Evolutionary conservation across 2,329 filamentous ascomycete genomes (phyloP), one percentile per base, ranked within the genome.

Genomic region (Alternaria arbusti): DNA sequence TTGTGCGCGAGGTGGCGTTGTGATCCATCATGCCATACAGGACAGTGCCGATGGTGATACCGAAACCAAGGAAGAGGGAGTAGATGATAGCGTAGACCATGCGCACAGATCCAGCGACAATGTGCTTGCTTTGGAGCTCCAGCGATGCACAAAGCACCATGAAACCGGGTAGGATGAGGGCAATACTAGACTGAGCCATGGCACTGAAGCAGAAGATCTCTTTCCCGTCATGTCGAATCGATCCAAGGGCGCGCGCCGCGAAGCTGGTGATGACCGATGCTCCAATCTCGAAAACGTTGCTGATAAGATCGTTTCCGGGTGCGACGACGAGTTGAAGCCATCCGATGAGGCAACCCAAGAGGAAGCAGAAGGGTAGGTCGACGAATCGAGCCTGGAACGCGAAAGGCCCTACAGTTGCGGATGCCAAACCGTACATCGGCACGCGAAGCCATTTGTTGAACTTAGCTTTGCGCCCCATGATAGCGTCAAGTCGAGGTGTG

Each of bases 371-470:
- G 0, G 92, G 92, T 62, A 96, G 82, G 75, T 96, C 93, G 71
- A 95, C 90, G 44, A 90, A 87, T 4, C 92, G 87, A 3, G 91
- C 91, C 59, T 89, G 84, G 74, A 96, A 96, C 4, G 91, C 92
- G 72, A 96, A 96, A 0, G 92, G 92, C 0, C 91, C 92, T 1
- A 96, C 92, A 7, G 85, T 87, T 0, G 89, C 90, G 12, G 91
- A 93, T 2, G 93, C 92, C 6, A 94, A 80, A 0, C 93, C 93
- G 69, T 93, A 94, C 30, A 93, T 81, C 1, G 89, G 78, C 1
- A 96, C 88, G 6, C 82, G 75, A 3, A 81, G 65, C 80, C 81
- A 83, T 13, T 68, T 71, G 32, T 74, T 77, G 71, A 82, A 90
- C 70, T 89, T 89, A 59, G 84, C 82, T 52, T 84, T 84, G 10